Evolutionary conservation across 352 stramenopile species (phyloP), one percentile per base, ranked within the genome.

Genomic region (Nothophytophthora sp.): DNA sequence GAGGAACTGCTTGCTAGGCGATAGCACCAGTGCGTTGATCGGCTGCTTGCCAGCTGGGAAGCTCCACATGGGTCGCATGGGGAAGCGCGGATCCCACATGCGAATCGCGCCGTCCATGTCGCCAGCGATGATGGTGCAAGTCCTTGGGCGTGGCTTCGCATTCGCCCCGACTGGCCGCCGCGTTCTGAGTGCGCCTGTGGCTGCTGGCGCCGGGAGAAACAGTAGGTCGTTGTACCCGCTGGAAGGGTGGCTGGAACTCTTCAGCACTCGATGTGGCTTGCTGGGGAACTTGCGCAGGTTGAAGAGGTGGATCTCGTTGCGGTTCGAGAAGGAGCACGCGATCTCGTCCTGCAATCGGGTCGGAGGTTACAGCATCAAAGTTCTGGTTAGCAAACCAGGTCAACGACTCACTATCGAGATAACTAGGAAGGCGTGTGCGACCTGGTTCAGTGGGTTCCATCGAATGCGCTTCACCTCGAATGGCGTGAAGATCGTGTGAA

Each of bases 201-300:
- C 18, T 28, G 50, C 30, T 1, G 29, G 39, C 4, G 52, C 9
- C 33, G 60, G 49, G 11, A 86, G 30, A 50, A 82, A 92, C 15
- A 90, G 32, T n/a, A 92, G 32, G 48, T 89, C 80, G n/a, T 79
- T 87, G 65, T 92, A 92, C 5, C 82, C 82, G 18, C 70, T 79
- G 0, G 79, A 88, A 18, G 82, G 78, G n/a, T 79, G 77, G 43
- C 70, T 92, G 22, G 64, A 73, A 16, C 72, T 73, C 47, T 85
- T 85, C 15, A 92, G 53, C 10, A 92, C 53, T 35, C 67, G 70
- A 41, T 85, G 63, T 6, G 82, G 75, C 28, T 79, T 76, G 8
- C 43, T 71, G 3, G 80, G 82, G 19, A 92, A 90, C 54, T 89
- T 90, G 41, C 77, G 58, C 53, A 92, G 51, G 33, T 90, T 80